Conservation (phyloP, 805 yeast species). For the Candida ponderosae region DNA sequence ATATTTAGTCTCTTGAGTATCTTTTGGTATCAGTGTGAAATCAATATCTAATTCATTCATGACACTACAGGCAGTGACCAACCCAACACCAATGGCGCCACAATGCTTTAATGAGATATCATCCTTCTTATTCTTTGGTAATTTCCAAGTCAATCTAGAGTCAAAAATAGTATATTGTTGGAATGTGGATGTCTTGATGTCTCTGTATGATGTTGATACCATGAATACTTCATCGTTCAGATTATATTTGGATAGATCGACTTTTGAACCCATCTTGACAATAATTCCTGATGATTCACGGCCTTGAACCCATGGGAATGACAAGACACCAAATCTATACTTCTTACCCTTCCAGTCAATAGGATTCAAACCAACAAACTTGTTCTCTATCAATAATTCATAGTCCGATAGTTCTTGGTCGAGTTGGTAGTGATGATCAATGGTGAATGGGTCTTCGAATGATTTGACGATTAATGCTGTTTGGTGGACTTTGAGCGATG, state of each 20-base stretch:
- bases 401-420: slow-evolving; percentile 17
- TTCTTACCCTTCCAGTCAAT: slow-evolving; percentile 43
- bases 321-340: slow-evolving; percentile 36
- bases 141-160: slow-evolving; percentile 35
- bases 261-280: slow-evolving; percentile 26
- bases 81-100: slow-evolving; percentile 39
- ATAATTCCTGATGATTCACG: slow-evolving; percentile 37
- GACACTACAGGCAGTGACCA: slow-evolving; percentile 35
- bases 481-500: slow-evolving; percentile 7
- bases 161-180: slow-evolving; percentile 38
- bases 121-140: slow-evolving; percentile 22
- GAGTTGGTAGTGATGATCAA: slow-evolving; percentile 12
- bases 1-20: slow-evolving; percentile 3
- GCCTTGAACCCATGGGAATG: slow-evolving; percentile 45
- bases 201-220: slow-evolving; percentile 40
- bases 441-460: slow-evolving; percentile 17
- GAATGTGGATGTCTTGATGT: slow-evolving; percentile 37
- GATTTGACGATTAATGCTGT: slow-evolving; percentile 19
- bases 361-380: slow-evolving; percentile 36
- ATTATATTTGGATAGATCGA: slow-evolving; percentile 18
- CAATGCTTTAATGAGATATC: slow-evolving; percentile 28
- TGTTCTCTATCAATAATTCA: slow-evolving; percentile 23
- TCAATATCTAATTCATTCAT: slow-evolving; percentile 19
- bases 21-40: slow-evolving; percentile 7
- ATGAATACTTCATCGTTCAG: slow-evolving; percentile 32